Evolutionary conservation across 176 grass and related monocot genomes (phyloP).

Genomic region (Rhipidocladum racemiflorum): DNA sequence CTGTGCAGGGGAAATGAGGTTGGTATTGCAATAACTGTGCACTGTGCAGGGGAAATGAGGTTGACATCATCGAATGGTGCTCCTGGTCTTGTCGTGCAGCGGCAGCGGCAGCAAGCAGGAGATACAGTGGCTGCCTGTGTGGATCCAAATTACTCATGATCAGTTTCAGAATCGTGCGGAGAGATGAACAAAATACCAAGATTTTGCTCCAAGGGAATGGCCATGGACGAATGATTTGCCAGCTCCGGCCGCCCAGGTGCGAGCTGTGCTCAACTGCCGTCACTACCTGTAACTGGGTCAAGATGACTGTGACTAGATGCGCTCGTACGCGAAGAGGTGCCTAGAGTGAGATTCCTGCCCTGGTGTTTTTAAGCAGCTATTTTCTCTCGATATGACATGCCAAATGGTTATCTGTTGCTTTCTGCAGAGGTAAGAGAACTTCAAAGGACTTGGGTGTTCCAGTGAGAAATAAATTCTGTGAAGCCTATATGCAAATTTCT

Average conservation of each 20-base stretch:
- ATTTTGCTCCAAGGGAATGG: not conserved
- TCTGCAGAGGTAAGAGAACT: not conserved
- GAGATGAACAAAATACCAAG: not conserved
- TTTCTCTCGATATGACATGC: not conserved
- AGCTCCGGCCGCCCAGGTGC: not conserved
- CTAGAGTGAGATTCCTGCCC: not conserved
- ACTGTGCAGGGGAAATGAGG: not conserved
- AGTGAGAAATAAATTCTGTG: too few relatives aligned
- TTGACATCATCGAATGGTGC: not conserved
- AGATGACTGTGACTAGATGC: not conserved
- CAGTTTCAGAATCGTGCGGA: not conserved
- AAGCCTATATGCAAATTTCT: too few relatives aligned
- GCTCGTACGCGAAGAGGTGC: not conserved
- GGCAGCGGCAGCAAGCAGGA: not conserved
- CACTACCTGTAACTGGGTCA: not conserved
- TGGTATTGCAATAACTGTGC: not conserved
- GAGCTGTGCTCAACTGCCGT: not conserved
- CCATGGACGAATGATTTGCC: not conserved
- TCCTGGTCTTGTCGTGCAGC: not conserved
- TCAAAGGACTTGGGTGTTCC: too few relatives aligned
- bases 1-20: too few relatives aligned
- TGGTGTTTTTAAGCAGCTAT: not conserved
- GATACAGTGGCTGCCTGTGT: not conserved
- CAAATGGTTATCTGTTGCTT: not conserved
- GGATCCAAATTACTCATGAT: not conserved